These are phyloP conservation scores for Arctostaphylos glauca DNA, from an alignment of 148 eudicot genomes.

Conservation along the genomic window DNA sequence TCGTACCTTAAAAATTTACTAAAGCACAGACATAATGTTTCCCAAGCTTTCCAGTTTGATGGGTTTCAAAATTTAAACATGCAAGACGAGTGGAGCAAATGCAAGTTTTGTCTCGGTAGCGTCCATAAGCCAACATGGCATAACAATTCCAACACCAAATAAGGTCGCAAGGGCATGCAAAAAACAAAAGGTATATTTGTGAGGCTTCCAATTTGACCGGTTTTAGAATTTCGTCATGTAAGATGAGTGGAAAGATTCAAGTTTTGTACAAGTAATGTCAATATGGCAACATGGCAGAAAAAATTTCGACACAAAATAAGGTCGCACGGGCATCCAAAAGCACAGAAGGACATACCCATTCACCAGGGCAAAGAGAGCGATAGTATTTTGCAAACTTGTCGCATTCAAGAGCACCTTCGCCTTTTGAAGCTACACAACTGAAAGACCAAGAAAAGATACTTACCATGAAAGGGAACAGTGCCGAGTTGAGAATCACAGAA, in stretches of 20 bases:
- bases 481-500: neutral
- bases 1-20: neutral
- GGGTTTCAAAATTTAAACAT: no score
- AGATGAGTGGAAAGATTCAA: neutral
- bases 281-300: neutral
- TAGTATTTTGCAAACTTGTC: slow-evolving; percentile 59
- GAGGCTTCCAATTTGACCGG: neutral
- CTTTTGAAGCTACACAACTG: slow-evolving; percentile 57
- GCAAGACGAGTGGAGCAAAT: no score
- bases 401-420: slow-evolving; percentile 53
- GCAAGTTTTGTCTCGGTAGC: no score
- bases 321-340: neutral
- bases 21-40: neutral
- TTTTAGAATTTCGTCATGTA: neutral
- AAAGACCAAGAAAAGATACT: neutral
- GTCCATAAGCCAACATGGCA: no score
- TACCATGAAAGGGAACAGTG: neutral
- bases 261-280: neutral
- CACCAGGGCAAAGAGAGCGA: slow-evolving; percentile 60
- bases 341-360: slow-evolving; percentile 41
- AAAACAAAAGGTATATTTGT: no score
- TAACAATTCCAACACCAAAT: neutral
- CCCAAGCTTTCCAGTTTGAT: no score
- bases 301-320: neutral
- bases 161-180: no score